These are phyloP conservation scores for Corymbia calophylla DNA, from an alignment of 441 rosid species.

Conservation along the genomic window DNA sequence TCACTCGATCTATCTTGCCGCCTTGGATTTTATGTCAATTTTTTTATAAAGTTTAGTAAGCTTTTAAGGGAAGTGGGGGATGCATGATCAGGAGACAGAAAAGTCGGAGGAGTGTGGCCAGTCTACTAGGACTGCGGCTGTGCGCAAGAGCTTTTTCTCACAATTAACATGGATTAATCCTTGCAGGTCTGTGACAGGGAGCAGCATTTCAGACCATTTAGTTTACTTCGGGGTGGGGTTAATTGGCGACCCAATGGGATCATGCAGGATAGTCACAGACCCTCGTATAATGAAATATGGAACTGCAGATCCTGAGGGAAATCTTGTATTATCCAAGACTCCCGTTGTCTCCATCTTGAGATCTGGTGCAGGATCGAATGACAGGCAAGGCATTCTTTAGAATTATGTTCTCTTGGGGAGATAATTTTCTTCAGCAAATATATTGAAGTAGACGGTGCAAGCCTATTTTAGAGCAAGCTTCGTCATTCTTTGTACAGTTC, in stretches of 20 bases:
- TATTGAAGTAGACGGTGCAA: not conserved
- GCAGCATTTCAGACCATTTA: slow-evolving; percentile 75
- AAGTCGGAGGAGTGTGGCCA: not conserved
- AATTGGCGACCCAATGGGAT: slow-evolving; percentile 43
- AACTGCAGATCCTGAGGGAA: slow-evolving; percentile 55
- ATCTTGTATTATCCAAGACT: slow-evolving; percentile 43
- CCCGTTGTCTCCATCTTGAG: slow-evolving; percentile 21
- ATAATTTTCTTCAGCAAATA: not conserved
- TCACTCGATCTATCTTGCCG: not conserved
- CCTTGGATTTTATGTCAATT: not conserved
- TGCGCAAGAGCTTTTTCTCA: not conserved
- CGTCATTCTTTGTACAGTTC: not conserved
- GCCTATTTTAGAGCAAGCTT: not conserved
- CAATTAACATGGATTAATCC: not conserved
- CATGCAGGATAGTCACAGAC: slow-evolving; percentile 72
- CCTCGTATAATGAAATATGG: slow-evolving; percentile 25
- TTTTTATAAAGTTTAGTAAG: not conserved
- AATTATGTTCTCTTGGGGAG: not conserved
- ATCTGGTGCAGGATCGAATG: slow-evolving; percentile 15
- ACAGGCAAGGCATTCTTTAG: slow-evolving; percentile 6
- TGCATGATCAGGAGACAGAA: not conserved
- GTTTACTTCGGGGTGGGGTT: slow-evolving; percentile 63
- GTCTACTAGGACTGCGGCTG: not conserved
- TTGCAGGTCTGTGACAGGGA: slow-evolving; percentile 74
- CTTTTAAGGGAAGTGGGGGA: not conserved